Base-by-base conservation (phyloP, 1,284 basidiomycete genomes). In the Malassezia restricta region DNA sequence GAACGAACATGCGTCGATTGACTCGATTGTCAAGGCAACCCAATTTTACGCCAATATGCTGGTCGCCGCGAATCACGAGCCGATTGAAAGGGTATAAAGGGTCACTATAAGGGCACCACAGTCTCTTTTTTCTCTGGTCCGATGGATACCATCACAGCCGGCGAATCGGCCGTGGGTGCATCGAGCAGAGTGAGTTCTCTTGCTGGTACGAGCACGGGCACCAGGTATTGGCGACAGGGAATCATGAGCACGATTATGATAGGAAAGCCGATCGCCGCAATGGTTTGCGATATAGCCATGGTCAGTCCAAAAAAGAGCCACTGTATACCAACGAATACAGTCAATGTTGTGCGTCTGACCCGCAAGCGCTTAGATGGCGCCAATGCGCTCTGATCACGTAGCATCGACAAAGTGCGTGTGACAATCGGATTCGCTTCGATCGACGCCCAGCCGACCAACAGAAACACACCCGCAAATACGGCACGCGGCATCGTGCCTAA, bases 251-350 rank as follows among this genome's bases (percentile, higher is more conserved):
- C 81, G 66, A 95, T 94, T 58, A 94, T 81, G 38, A 94, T 79
- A 0, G 90, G 89, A 72, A 95, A 95, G 1, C 86, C 88, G 51
- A 94, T 88, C 0, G 61, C 59, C 33, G 74, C 67, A 47, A 87
- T 84, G 0, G 89, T 95, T 72, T 94, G 89, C 0, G 87, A 89
- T 62, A 95, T 83, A 0, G 86, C 86, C 70, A 94, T 88, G 0
- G 89, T 91, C 6, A 84, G 83, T 0, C 84, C 89, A 62, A 95
- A 95, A 9, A 85, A 87, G 6, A 85, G 59, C 47, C 94, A 80
- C 74, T 96, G 87, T 32, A 94, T 79, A 5, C 77, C 75, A 1
- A 88, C 76, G 71, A 89, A 95, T 6, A 87, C 73, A n/a, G 83
- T 63, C 49, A 95, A 82, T 37, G 84, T 79, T 0, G 81, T 82